Conservation (phyloP, 2,329 filamentous ascomycete species). For the Microsporum canis region DNA sequence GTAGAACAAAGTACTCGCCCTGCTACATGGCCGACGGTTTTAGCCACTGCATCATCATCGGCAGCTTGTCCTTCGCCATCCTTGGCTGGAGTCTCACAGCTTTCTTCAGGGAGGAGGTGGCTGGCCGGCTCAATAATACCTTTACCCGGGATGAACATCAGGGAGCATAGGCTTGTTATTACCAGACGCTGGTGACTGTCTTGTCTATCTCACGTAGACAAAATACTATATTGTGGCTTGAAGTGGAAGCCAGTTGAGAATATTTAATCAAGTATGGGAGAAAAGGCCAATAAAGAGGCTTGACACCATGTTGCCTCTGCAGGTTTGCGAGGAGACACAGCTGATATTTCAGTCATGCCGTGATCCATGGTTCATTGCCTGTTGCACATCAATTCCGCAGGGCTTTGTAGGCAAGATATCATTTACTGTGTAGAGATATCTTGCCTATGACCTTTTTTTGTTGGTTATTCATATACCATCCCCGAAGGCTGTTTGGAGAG, state of each 20-base stretch:
- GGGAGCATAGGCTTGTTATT: neutral
- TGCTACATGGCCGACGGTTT: slow-evolving; percentile 35
- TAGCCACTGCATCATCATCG: slow-evolving; percentile 20
- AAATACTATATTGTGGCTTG: neutral
- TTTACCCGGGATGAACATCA: neutral
- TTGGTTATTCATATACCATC: too few relatives aligned
- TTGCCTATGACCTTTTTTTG: neutral
- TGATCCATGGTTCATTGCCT: neutral
- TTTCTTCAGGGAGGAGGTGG: neutral
- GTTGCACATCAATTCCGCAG: neutral
- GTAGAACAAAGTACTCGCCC: slow-evolving; percentile 43
- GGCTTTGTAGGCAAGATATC: too few relatives aligned
- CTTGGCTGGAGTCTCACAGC: neutral
- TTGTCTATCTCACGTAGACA: neutral
- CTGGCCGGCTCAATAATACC: neutral
- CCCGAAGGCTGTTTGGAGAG: too few relatives aligned
- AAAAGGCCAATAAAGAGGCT: neutral
- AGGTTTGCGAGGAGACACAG: neutral
- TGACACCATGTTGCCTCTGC: neutral
- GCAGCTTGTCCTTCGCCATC: neutral
- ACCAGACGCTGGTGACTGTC: neutral
- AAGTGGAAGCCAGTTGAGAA: neutral
- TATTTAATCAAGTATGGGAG: neutral
- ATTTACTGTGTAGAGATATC: too few relatives aligned
- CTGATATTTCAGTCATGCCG: neutral